A percentile compares a stretch with the other conserved stretches of the same genome.
phyloP scores from a whole-genome alignment of 2,329 filamentous ascomycete species.

The Phialophora tarda region DNA sequence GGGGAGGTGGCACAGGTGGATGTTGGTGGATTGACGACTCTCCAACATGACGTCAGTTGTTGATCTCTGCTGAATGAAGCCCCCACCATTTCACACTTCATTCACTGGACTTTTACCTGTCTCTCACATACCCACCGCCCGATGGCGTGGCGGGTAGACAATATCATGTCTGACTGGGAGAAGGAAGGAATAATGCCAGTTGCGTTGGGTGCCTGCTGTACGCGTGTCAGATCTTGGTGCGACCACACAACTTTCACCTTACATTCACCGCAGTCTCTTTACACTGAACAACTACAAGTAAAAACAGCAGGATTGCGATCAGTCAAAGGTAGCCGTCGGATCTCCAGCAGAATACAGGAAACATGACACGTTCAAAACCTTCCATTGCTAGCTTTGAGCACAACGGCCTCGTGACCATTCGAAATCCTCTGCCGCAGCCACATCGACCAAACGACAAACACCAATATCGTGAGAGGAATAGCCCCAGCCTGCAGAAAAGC shows the following conservation, averaged over 20 bases:
- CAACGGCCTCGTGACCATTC: not conserved
- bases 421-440: constrained; percentile 6
- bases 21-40: not conserved
- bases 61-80: not conserved
- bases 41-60: not conserved
- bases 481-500: constrained; percentile 9
- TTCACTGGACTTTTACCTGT: not conserved
- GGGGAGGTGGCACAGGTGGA: not conserved
- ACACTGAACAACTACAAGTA: too few species aligned
- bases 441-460: constrained; percentile 3
- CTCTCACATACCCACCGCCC: too few species aligned
- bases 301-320: too few species aligned
- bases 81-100: too few species aligned
- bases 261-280: too few species aligned
- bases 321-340: too few species aligned
- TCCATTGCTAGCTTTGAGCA: not conserved
- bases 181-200: too few species aligned
- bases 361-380: not conserved
- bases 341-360: not conserved
- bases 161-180: too few species aligned
- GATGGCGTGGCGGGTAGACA: too few species aligned
- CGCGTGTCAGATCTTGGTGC: too few species aligned
- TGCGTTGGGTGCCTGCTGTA: too few species aligned
- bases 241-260: too few species aligned
- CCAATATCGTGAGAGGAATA: constrained; percentile 3